phyloP scores from a whole-genome alignment of 2,329 filamentous ascomycete species.

The Fusarium secorum region DNA sequence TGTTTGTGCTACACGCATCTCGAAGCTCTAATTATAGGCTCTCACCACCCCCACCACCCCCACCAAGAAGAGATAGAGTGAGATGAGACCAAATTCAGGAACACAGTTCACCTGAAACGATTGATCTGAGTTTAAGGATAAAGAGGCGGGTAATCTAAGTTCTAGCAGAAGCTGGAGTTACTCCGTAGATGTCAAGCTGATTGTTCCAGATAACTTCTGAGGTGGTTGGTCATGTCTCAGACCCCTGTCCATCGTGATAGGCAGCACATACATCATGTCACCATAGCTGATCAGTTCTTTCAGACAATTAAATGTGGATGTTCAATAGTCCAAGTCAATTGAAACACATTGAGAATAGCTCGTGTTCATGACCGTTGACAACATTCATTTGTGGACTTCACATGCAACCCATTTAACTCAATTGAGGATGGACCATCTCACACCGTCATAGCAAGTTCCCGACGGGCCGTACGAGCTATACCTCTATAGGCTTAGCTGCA shows the following conservation, averaged over 20 bases:
- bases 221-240: conserved; percentile 23
- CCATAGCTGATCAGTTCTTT: neutral
- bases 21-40: neutral
- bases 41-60: neutral
- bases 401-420: neutral
- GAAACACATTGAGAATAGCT: neutral
- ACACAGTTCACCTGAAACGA: conserved; percentile 1
- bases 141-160: neutral
- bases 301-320: neutral
- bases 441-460: conserved; percentile 27
- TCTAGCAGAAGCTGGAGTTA: neutral
- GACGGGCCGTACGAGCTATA: conserved; percentile 22
- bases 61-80: too few relatives aligned
- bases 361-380: neutral
- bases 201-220: neutral
- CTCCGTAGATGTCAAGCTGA: neutral
- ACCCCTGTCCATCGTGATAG: neutral
- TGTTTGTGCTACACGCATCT: neutral
- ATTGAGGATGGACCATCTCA: conserved; percentile 1
- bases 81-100: neutral
- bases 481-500: conserved; percentile 4
- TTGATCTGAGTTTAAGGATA: neutral
- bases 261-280: neutral
- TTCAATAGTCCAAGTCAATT: neutral
- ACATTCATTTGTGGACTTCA: neutral